Percentiles rank a stretch among this genome's conserved stretches.
Evolutionary conservation across 2,329 filamentous ascomycete genomes (phyloP).

Genomic region (Phaeoacremonium minimum): DNA sequence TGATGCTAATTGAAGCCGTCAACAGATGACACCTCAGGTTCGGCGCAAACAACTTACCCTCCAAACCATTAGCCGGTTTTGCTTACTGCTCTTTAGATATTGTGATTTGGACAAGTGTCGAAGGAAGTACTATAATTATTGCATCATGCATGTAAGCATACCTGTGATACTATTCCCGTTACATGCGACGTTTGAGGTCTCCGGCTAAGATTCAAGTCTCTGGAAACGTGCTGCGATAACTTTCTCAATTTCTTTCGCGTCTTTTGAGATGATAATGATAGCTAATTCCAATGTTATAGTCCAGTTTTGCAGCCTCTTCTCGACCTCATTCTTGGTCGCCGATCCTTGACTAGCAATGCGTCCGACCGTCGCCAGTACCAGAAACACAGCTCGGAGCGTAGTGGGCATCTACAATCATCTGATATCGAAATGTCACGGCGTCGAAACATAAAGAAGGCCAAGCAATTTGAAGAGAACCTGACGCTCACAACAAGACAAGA

Average conservation of each 20-base stretch:
- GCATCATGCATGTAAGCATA: no score
- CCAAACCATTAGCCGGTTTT: no score
- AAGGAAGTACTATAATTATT: conserved; percentile 27
- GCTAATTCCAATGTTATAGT: no score
- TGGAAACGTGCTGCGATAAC: no score
- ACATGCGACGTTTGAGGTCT: no score
- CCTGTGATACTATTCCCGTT: no score
- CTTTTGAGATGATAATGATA: no score
- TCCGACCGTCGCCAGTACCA: neutral
- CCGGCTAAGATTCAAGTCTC: no score
- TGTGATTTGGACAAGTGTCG: conserved; percentile 37
- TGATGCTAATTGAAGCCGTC: neutral
- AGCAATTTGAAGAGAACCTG: neutral
- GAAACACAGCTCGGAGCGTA: neutral
- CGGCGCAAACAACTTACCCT: no score
- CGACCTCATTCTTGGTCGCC: conserved; percentile 15
- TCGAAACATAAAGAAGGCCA: neutral
- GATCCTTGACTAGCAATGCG: neutral
- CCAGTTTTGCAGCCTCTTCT: conserved; percentile 26
- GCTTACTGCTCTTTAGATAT: conserved; percentile 31
- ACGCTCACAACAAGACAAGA: neutral
- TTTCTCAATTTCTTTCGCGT: no score
- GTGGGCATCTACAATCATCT: no score
- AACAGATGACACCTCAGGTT: conserved; percentile 28
- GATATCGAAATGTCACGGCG: neutral